Conservation (phyloP, 192 early-diverging fungal species). For the Piromyces finnis region DNA sequence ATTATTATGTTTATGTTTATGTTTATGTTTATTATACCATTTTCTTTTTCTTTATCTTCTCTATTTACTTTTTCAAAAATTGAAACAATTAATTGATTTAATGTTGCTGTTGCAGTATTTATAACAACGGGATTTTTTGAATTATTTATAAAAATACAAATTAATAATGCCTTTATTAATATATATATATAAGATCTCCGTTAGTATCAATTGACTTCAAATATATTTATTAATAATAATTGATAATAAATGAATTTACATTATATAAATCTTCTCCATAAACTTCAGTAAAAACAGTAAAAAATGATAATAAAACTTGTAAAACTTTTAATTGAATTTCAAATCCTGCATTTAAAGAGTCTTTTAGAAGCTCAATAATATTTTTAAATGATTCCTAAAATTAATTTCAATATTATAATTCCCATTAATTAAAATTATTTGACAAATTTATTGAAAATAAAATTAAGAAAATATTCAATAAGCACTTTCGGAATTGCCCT, state of each 20-base stretch:
- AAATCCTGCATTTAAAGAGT: background rate
- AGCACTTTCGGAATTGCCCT: background rate
- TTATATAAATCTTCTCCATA: background rate
- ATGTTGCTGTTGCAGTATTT: constrained; percentile 71
- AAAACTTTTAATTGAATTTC: background rate
- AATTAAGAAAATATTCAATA: too few species aligned
- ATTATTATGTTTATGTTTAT: too few species aligned
- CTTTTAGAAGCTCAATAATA: background rate
- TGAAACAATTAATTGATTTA: constrained; percentile 64
- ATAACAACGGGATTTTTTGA: constrained; percentile 39
- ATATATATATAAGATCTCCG: too few species aligned
- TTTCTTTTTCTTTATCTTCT: constrained; percentile 26
- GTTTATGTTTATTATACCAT: constrained; percentile 9
- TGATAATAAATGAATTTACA: background rate
- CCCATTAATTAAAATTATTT: too few species aligned
- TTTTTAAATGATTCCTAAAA: background rate
- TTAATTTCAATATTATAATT: background rate
- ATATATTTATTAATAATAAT: too few species aligned
- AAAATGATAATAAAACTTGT: background rate
- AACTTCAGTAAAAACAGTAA: background rate
- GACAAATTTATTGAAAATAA: too few species aligned
- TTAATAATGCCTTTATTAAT: background rate
- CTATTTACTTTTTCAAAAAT: constrained; percentile 65
- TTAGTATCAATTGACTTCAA: too few species aligned
- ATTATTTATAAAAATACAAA: background rate